Percentiles rank a stretch among this genome's conserved stretches.
phyloP scores from a whole-genome alignment of 2,329 filamentous ascomycete genomes.

The Pseudohalonectria lignicola region DNA sequence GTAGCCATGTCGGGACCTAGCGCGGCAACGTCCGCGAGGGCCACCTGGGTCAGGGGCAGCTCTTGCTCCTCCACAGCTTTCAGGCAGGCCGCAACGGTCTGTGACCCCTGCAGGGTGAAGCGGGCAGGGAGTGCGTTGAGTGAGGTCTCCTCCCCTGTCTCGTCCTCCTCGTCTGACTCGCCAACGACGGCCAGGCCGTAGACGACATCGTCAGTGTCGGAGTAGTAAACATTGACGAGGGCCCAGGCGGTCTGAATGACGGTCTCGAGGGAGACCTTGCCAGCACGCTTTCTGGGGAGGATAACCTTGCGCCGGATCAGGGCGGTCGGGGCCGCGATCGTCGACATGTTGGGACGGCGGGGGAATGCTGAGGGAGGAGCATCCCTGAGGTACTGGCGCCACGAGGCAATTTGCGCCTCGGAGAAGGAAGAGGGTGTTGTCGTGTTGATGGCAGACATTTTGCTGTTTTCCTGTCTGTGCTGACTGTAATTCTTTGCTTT shows the following conservation, averaged over 20 bases:
- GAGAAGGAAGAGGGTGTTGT: no score
- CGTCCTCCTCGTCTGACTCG: neutral
- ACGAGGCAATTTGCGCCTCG: no score
- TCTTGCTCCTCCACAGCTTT: neutral
- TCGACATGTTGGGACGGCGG: no score
- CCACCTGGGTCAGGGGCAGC: neutral
- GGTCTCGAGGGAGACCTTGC: neutral
- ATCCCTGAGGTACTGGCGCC: no score
- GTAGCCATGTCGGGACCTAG: neutral
- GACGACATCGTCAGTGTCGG: neutral
- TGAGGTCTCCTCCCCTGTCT: neutral
- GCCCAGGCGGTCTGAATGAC: neutral
- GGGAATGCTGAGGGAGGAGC: no score
- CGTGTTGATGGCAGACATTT: no score
- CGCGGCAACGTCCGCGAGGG: neutral
- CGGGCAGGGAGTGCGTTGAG: neutral
- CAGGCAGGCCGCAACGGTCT: conserved; percentile 1
- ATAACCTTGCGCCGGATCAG: conserved; percentile 16
- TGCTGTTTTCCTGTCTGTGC: no score
- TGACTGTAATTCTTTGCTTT: no score
- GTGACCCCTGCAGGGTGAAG: neutral
- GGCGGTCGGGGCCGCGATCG: no score
- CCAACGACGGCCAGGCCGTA: conserved; percentile 1
- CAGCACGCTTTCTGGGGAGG: conserved; percentile 8
- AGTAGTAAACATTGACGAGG: neutral